phyloP scores from a whole-genome alignment of 2,329 filamentous ascomycete genomes.

The Hypoxylon sp. region DNA sequence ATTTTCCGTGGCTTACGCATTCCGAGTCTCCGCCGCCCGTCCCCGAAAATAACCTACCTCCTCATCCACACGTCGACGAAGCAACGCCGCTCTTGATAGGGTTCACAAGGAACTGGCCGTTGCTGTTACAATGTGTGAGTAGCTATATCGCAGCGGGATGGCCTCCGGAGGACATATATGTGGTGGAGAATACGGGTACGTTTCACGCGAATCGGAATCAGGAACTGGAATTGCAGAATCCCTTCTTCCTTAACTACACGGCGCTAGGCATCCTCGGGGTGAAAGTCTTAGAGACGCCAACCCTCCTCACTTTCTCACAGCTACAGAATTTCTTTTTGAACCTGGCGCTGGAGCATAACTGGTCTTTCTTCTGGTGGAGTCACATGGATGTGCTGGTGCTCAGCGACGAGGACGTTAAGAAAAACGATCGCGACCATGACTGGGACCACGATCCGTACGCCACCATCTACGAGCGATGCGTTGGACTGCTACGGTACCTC shows the following conservation, averaged over 20 bases:
- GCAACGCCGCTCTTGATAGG: constrained; percentile 63
- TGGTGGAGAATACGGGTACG: constrained; percentile 69
- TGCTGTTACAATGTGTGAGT: constrained; percentile 67
- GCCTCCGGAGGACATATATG: constrained; percentile 67
- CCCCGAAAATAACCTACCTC: constrained; percentile 55
- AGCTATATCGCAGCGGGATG: constrained; percentile 69
- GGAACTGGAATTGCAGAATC: constrained; percentile 64
- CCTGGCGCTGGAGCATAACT: constrained; percentile 59
- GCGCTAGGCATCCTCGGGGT: constrained; percentile 64
- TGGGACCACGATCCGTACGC: constrained; percentile 56
- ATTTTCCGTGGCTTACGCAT: constrained; percentile 57
- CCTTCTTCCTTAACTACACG: constrained; percentile 68
- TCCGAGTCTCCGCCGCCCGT: constrained; percentile 51
- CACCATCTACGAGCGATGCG: constrained; percentile 54
- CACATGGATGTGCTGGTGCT: constrained; percentile 65
- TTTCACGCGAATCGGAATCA: constrained; percentile 64
- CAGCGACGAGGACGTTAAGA: constrained; percentile 58
- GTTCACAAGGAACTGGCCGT: constrained; percentile 67
- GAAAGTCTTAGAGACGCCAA: constrained; percentile 64
- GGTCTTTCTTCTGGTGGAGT: constrained; percentile 64
- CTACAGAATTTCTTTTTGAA: constrained; percentile 65
- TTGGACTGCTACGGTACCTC: constrained; percentile 54
- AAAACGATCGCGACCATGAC: constrained; percentile 56
- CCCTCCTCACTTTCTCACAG: constrained; percentile 64
- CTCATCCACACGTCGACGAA: constrained; percentile 55